Base-by-base conservation (phyloP, 2,329 filamentous ascomycete species). In the Hirsutella thompsonii region DNA sequence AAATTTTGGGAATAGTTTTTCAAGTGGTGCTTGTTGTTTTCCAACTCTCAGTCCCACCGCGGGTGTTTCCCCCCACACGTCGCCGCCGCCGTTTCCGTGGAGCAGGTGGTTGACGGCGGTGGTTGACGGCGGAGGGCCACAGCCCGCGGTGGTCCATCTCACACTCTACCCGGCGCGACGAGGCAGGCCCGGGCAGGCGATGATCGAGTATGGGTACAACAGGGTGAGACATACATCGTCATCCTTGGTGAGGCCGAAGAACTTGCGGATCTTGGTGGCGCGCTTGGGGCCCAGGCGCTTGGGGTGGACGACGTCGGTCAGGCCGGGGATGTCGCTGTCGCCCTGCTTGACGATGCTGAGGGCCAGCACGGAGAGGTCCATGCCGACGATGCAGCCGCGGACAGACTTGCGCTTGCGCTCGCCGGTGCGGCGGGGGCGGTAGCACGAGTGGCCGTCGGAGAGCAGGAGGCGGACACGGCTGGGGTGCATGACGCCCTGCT, bases 161-260 rank as follows among this genome's bases (percentile, higher is more conserved):
- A 76, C 72, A 69, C 73, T 77, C 73, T 76, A 73, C 62, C 66
- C 65, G 55, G 62, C 59, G 43, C 51, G 52, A 53, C 59, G 54
- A 51, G 61, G 64, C 65, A 69, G 66, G 57, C 63, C 62, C 59
- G 74, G 74, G 75, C 72, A 86, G 81, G 83, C 74, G 76, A 83
- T 76, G 77, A 81, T 69, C 59, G 61, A 63, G 61, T 64, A 64
- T 64, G 61, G 55, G 69, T 69, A 64, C 62, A n/a, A n/a, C n/a
- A 69, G 64, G 63, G 60, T 62, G 67, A 59, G 60, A 88, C 85
- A 80, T 84, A 96, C 90, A 85, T 98, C 92, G 79, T 98, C 92
- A 83, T 96, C 89, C 89, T 96, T 96, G 85, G 83, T 90, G 80
- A 98, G 85, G 76, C 87, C 82, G 77, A 96, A 98, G 84, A 98